A percentile compares a stretch with the other conserved stretches of the same genome.
Conservation (phyloP, 2,329 filamentous ascomycete species). For the Emergomyces pasteurianus region DNA sequence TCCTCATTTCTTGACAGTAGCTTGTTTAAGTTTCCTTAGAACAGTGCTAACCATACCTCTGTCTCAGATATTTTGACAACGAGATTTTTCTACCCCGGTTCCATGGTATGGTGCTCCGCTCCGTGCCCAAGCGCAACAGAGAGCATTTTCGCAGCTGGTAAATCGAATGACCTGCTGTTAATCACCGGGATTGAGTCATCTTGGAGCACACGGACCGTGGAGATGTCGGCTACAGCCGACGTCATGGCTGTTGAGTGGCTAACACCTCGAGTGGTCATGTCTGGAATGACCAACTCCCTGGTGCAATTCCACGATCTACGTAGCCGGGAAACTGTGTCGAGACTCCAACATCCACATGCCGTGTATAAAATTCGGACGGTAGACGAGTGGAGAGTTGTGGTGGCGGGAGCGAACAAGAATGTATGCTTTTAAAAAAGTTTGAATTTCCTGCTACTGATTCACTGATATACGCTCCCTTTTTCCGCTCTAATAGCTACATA, state of each 20-base stretch:
- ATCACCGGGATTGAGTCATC: conserved; percentile 19
- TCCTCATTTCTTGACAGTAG: background rate
- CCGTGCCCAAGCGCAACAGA: conserved; percentile 19
- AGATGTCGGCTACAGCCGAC: conserved; percentile 6
- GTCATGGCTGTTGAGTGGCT: conserved; percentile 29
- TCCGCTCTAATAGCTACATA: conserved; percentile 22
- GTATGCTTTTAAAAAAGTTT: conserved; percentile 4
- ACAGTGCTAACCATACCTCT: background rate
- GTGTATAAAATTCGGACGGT: conserved; percentile 25
- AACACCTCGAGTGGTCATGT: conserved; percentile 23
- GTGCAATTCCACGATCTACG: conserved; percentile 27
- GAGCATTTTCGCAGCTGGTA: conserved; percentile 27
- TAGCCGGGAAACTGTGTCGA: conserved; percentile 19
- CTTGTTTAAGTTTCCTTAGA: background rate
- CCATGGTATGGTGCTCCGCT: conserved; percentile 27
- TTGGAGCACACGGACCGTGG: conserved; percentile 14
- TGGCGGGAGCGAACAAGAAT: conserved; percentile 22
- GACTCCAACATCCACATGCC: conserved; percentile 24
- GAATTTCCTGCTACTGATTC: background rate
- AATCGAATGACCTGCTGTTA: conserved; percentile 25
- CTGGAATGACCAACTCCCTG: conserved; percentile 23
- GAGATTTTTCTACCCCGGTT: conserved; percentile 14
- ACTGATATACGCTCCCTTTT: background rate
- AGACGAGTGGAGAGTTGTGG: conserved; percentile 25
- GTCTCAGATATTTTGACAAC: conserved; percentile 1